Base-by-base conservation (phyloP, 2,329 filamentous ascomycete species). In the Sporothrix globosa region DNA sequence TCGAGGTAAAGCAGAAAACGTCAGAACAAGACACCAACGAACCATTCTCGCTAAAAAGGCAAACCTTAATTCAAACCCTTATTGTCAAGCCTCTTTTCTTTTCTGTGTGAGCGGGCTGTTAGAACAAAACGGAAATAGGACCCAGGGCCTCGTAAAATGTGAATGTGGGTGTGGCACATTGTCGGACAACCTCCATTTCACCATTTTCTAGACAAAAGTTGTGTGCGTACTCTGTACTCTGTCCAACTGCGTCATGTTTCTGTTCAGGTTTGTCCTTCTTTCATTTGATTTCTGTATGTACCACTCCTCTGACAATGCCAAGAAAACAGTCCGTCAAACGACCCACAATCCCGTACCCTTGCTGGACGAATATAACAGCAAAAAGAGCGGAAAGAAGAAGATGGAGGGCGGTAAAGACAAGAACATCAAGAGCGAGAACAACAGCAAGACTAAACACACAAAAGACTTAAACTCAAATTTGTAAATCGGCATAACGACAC, bases 281-380 rank as follows among this genome's bases (percentile, higher is more conserved):
- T 34, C 44, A 27, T 52, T 46, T 67, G 65, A 41, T 67, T 67
- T n/a, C 21, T 56, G 34, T 30, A 13, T 56, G 65, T 30, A 67
- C 19, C 65, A 41, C 21, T 68, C 27, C 66, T 68, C 53, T 58
- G 66, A 68, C 52, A 68, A 34, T 46, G 52, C 66, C 66, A 68
- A 68, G 65, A n/a, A 67, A 39, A 21, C 27, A 2, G 10, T 53
- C n/a, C 30, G 19, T 30, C 19, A 50, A 66, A 48, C 44, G 17
- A 34, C 3, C 44, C 44, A 27, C 24, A 11, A 46, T 46, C 39
- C 58, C 58, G 21, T 63, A 21, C 24, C 5, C 13, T 19, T 19
- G 30, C 3, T 21, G 46, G 7, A 13, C 44, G 21, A 48, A 65
- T 44, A 13, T 52, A 39, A 52, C 24, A 41, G 13, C 14, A 46